A percentile compares a stretch with the other conserved stretches of the same genome.
These are phyloP conservation scores for Debaryomyces coudertii DNA, from an alignment of 1,139 yeast species.

Conservation along the genomic window DNA sequence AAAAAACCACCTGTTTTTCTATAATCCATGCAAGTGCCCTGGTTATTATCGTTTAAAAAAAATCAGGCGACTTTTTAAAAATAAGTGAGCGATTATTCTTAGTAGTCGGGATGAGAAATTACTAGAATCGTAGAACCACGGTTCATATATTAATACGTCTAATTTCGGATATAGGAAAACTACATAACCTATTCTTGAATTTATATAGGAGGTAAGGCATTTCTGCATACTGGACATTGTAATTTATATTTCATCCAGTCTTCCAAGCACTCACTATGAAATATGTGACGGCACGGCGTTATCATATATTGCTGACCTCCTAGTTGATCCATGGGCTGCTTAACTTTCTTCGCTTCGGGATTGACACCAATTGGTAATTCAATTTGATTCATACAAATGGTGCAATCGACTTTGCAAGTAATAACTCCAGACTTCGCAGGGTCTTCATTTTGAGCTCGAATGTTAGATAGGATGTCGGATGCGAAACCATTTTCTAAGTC, in stretches of 20 bases:
- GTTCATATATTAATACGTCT: not conserved
- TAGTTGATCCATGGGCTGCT: conserved; percentile 20
- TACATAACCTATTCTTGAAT: not conserved
- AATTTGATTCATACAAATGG: conserved; percentile 84
- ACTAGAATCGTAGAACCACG: not conserved
- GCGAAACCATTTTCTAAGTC: conserved; percentile 66
- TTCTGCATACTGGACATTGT: conserved; percentile 93
- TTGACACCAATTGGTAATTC: conserved; percentile 55
- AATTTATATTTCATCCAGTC: conserved; percentile 92
- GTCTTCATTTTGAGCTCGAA: conserved; percentile 23
- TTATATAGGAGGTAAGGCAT: conserved; percentile 70
- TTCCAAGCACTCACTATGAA: conserved; percentile 85
- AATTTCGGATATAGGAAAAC: not conserved
- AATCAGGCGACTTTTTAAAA: conserved; percentile 8
- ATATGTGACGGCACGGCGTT: conserved; percentile 89
- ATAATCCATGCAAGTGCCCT: not conserved
- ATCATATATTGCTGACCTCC: conserved; percentile 68
- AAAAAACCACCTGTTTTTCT: conserved; percentile 7
- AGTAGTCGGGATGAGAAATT: not conserved
- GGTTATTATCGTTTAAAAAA: conserved; percentile 4
- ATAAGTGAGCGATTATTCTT: conserved; percentile 3
- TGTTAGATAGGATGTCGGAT: conserved; percentile 36
- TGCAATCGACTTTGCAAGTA: conserved; percentile 61
- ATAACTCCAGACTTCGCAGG: conserved; percentile 32
- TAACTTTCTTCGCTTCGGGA: conserved; percentile 17